A percentile compares a stretch with the other conserved stretches of the same genome.
Conservation (phyloP, 805 yeast genomes). For the Saccharomyces jurei region DNA sequence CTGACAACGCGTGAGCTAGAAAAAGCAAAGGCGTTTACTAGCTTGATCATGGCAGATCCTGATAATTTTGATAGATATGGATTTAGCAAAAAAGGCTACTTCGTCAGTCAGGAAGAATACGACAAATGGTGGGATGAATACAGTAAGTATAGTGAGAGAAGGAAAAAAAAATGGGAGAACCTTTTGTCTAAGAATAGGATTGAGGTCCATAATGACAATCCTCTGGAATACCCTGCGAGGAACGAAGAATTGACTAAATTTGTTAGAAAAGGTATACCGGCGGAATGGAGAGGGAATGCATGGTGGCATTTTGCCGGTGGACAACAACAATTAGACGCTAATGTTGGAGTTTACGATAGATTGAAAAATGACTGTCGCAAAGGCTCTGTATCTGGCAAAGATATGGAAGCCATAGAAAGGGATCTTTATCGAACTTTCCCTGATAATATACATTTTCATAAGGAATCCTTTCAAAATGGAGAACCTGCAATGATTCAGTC, state of each 20-base stretch:
- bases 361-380: constrained; percentile 46
- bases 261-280: constrained; percentile 86
- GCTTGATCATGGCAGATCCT: constrained; percentile 2
- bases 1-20: neutral
- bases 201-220: constrained; percentile 38
- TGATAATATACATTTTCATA: constrained; percentile 75
- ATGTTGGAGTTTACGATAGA: constrained; percentile 68
- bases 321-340: constrained; percentile 55
- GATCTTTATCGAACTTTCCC: constrained; percentile 93
- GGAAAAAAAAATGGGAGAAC: constrained; percentile 70
- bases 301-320: constrained; percentile 96
- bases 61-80: constrained; percentile 70
- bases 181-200: constrained; percentile 64
- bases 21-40: neutral
- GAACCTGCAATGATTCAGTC: constrained; percentile 64
- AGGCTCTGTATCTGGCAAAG: constrained; percentile 24
- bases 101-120: constrained; percentile 48
- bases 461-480: constrained; percentile 27
- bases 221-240: constrained; percentile 65
- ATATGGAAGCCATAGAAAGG: constrained; percentile 87
- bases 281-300: constrained; percentile 94
- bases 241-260: constrained; percentile 72
- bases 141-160: constrained; percentile 47
- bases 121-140: constrained; percentile 72
- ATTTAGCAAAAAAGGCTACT: constrained; percentile 62